Conservation (phyloP, 495 filamentous ascomycete species). For the Opeltia flavorubescens region DNA sequence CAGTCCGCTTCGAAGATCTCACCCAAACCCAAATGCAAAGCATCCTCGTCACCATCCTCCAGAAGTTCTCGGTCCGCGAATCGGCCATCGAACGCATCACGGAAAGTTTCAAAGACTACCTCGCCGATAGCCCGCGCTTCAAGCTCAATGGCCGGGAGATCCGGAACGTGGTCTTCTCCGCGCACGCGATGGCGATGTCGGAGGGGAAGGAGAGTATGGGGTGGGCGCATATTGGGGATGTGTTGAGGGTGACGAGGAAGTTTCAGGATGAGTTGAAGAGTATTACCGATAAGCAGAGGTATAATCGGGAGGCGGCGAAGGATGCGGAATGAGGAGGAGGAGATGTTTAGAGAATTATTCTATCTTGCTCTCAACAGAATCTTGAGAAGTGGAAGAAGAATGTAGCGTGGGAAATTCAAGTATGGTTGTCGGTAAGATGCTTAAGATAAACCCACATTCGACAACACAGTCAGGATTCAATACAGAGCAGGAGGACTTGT, state of each 20-base stretch:
- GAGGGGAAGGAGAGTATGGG: background rate
- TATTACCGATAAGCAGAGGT: too few relatives aligned
- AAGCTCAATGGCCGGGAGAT: conserved; percentile 1
- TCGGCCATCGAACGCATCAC: background rate
- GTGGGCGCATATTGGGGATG: background rate
- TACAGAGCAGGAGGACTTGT: too few relatives aligned
- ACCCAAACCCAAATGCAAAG: background rate
- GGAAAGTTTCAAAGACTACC: background rate
- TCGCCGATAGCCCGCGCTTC: background rate
- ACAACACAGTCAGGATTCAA: too few relatives aligned
- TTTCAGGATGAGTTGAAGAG: too few relatives aligned
- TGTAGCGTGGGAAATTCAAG: too few relatives aligned
- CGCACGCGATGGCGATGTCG: background rate
- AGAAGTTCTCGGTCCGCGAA: background rate
- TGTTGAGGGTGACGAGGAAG: background rate
- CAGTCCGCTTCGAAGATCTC: background rate
- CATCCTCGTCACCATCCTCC: background rate
- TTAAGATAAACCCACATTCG: too few relatives aligned
- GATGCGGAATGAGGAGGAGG: too few relatives aligned
- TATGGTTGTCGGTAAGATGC: too few relatives aligned
- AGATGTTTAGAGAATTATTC: too few relatives aligned
- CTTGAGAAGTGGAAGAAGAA: too few relatives aligned
- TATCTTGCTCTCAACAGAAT: too few relatives aligned
- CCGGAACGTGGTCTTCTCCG: background rate
- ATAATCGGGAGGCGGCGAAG: too few relatives aligned